Evolutionary conservation across 345 rosid species (phyloP).

Genomic region (Atalantia buxifolia): DNA sequence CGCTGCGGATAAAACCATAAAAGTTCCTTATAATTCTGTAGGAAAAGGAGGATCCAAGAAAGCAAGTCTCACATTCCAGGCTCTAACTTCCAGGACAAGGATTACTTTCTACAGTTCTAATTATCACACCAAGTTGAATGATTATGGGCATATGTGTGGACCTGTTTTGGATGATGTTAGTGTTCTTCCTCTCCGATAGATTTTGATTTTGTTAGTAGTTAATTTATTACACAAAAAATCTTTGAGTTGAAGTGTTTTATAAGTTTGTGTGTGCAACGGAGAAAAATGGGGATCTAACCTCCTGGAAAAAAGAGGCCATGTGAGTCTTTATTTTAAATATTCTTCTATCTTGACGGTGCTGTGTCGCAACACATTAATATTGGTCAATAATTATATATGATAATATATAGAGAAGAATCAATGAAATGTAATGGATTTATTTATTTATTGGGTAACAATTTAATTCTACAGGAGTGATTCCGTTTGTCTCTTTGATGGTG

Average conservation of each 20-base stretch:
- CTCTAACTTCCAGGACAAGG: slow-evolving; percentile 51
- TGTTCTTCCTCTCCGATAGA: slow-evolving; percentile 19
- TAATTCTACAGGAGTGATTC: too few species aligned
- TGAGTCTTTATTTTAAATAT: not conserved
- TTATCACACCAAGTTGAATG: slow-evolving; percentile 71
- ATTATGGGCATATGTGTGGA: slow-evolving; percentile 81
- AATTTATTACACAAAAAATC: too few species aligned
- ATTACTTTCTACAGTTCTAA: slow-evolving; percentile 64
- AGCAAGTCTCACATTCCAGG: slow-evolving; percentile 46
- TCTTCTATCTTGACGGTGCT: too few species aligned
- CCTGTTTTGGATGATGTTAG: slow-evolving; percentile 74
- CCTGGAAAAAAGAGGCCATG: not conserved
- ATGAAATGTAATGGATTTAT: too few species aligned
- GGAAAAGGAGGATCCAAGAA: slow-evolving; percentile 53
- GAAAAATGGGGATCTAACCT: not conserved
- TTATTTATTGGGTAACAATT: too few species aligned
- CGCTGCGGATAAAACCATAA: slow-evolving; percentile 42
- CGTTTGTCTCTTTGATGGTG: too few species aligned
- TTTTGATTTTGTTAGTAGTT: not conserved
- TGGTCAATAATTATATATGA: too few species aligned
- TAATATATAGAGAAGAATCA: too few species aligned
- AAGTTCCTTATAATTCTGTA: slow-evolving; percentile 38
- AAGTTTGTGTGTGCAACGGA: not conserved
- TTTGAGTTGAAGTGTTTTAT: too few species aligned
- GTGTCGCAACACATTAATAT: too few species aligned